Base-by-base conservation (phyloP, 176 grass and related monocot species). In the Chloris gayana region DNA sequence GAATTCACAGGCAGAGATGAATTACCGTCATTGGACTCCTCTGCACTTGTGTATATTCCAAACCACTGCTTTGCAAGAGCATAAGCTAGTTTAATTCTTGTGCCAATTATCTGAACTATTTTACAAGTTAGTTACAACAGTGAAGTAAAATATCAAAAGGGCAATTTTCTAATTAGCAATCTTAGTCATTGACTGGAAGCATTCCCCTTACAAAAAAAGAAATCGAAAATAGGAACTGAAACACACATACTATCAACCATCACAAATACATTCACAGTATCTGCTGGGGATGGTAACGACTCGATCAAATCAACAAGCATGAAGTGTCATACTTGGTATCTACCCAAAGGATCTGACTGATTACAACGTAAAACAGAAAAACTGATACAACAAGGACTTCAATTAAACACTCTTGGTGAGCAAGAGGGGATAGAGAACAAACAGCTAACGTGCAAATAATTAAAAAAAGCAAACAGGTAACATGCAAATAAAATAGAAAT, bases 1-100 rank as follows among this genome's bases (percentile, higher is more conserved):
- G 74, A 54, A 70, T 71, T 88, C 57, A 31, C 24, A 82, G 44
- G 44, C 57, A 50, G 27, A 78, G 57, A 56, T 69, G 30, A 79
- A 74, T 82, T 86, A 98, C 96, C 92, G 61, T 98, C 96, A 87
- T 35, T 92, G 51, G 86, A 49, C 71, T 98, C 96, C 69, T 98
- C 90, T 19, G 96, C 96, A 75, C 88, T 95, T 79, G 93, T 87
- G 76, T 91, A 95, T 88, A 95, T 83, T 83, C 96, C 96, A 91
- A 98, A 98, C 96, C 96, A 98, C 83, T 98, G 96, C 71, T 76
- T 93, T 89, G 96, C 90, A 77, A 98, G 88, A 67, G 92, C 88
- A 76, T 89, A 87, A 73, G 96, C 92, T 75, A 98, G 64, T 89
- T 93, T 98, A 68, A 95, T 89, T 89, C 96, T 94, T 6, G 92